Base-by-base conservation (phyloP, 495 filamentous ascomycete species). In the Annulohypoxylon maeteangense region DNA sequence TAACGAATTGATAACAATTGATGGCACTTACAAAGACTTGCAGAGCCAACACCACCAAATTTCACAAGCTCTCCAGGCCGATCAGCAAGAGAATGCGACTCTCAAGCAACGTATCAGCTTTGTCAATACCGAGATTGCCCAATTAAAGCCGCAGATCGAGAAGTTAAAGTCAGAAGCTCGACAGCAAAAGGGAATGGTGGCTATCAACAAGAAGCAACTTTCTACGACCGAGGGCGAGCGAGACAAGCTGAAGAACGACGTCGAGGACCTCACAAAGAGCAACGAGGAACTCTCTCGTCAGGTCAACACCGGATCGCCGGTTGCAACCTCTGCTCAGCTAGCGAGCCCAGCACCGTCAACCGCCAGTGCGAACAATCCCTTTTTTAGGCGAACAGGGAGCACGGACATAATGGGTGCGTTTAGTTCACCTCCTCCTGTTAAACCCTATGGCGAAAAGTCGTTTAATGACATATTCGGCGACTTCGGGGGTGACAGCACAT, bases 121-220 rank as follows among this genome's bases (percentile, higher is more conserved):
- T 27, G 84, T 93, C 14, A 98, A 97, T 77, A 85, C 86, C 8
- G 92, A 95, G 74, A 91, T 97, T 69, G 83, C 87, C 32, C 89
- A 92, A 80, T 82, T 98, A 31, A 93, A 92, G 78, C 94, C 93
- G 7, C 89, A 93, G 55, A 85, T 98, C 54, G 95, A 99, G 71
- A 97, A 97, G 81, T 84, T 96, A 58, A 90, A 92, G 76, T 91
- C 89, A 10, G 92, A 95, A 69, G 92, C 94, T 40, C 89, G 95
- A 20, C 95, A 97, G 76, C 93, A 98, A 80, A 97, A 96, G 79
- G 95, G 95, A 8, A 80, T 97, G 45, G 95, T 96, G 47, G 93
- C 96, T 4, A 98, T 99, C 80, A 97, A 96, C 82, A 98, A 96
- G 82, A 98, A 99, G 81, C 95, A 99, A 81, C 84, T 98, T 51